Evolutionary conservation across 2,329 filamentous ascomycete genomes (phyloP), one percentile per base, ranked within the genome.

Genomic region (Botrytis pseudocinerea): DNA sequence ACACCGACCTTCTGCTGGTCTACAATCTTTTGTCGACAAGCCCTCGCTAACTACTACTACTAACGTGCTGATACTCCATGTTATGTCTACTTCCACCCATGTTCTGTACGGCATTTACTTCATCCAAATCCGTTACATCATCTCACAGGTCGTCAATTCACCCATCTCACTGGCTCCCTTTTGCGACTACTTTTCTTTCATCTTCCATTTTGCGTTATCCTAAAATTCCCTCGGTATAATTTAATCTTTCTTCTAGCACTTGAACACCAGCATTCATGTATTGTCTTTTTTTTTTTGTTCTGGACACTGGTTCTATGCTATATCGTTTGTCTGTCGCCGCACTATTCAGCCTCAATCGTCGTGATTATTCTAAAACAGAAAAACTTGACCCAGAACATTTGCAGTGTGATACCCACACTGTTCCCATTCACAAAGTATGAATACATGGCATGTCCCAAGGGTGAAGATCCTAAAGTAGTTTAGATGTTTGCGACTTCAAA

Each of bases 181-280:
- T 9, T 62, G 10, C 22, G 16, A 62, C 9, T 40, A 40, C 8
- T 16, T n/a, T 8, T 40, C 35, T 35, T n/a, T 8, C 22, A 40
- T 62, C 18, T 35, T n/a, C 14, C 22, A 40, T 62, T 18, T 42
- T 25, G 8, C 9, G 16, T n/a, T 18, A 18, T n/a, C 60, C n/a
- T 35, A n/a, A 20, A 1, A n/a, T 25, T 42, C 1, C 14, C 22
- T n/a, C 5, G 0, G 9, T 1, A 57, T 18, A 28, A 7, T 20
- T 20, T 35, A 7, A 25, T 35, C 22, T 61, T 9, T 35, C 25
- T 62, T 40, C 8, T n/a, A 8, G 40, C 7, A 2, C 10, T 57
- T 16, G 12, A 44, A 44, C 28, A 35, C 28, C 8, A 59, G n/a
- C 57, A 32, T 59, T 16, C 3, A 44, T 42, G 1, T 9, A n/a